Percentiles rank a stretch among this genome's conserved stretches.
Conservation (phyloP, 2,329 filamentous ascomycete species). For the Ustulina deusta region DNA sequence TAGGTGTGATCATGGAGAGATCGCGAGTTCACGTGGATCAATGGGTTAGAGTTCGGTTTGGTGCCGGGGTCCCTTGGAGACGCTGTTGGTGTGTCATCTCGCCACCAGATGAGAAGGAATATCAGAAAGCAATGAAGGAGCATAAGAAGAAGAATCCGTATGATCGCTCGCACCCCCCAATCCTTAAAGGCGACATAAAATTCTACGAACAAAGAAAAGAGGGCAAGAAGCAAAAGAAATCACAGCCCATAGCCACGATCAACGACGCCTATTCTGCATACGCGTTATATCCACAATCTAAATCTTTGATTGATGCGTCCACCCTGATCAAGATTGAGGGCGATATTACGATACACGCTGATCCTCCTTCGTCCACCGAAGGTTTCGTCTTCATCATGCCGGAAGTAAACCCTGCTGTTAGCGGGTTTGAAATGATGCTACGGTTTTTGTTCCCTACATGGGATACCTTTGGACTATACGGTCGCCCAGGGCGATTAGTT, state of each 20-base stretch:
- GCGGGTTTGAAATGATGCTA: slow-evolving; percentile 94
- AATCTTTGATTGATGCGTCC: slow-evolving; percentile 92
- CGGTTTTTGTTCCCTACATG: slow-evolving; percentile 93
- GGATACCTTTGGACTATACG: slow-evolving; percentile 92
- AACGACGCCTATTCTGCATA: slow-evolving; percentile 92
- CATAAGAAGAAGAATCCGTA: slow-evolving; percentile 86
- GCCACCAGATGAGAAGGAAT: slow-evolving; percentile 94
- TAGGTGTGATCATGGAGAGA: slow-evolving; percentile 87
- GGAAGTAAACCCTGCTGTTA: slow-evolving; percentile 89
- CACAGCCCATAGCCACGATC: slow-evolving; percentile 88
- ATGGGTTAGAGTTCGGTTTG: slow-evolving; percentile 95
- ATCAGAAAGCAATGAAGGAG: slow-evolving; percentile 83
- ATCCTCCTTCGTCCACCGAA: slow-evolving; percentile 81
- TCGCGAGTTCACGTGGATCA: slow-evolving; percentile 83
- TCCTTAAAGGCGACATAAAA: slow-evolving; percentile 88
- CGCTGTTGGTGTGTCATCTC: slow-evolving; percentile 96
- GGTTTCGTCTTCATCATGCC: slow-evolving; percentile 99
- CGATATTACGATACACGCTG: slow-evolving; percentile 85
- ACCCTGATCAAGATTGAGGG: slow-evolving; percentile 95
- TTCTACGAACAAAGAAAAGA: slow-evolving; percentile 87
- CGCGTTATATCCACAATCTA: slow-evolving; percentile 94
- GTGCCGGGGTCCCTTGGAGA: slow-evolving; percentile 94
- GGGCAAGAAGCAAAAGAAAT: slow-evolving; percentile 90
- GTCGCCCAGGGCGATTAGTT: slow-evolving; percentile 85
- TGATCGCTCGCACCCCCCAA: slow-evolving; percentile 73